A percentile compares a stretch with the other conserved stretches of the same genome.
Conservation (phyloP, 257 asterid species). For the Catharanthus roseus region DNA sequence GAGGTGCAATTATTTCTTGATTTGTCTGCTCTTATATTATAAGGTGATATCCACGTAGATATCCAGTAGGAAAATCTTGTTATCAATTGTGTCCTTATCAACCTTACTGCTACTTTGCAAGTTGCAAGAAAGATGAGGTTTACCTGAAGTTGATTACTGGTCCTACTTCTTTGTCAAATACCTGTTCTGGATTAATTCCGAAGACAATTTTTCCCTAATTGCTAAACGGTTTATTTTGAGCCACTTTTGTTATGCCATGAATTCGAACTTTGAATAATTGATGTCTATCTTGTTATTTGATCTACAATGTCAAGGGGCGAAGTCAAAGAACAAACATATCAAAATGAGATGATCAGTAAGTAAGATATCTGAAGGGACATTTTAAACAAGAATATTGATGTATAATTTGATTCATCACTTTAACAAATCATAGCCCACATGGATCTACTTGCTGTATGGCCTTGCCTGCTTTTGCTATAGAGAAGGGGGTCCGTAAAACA, state of each 20-base stretch:
- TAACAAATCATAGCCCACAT: no score
- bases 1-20: constrained; percentile 18
- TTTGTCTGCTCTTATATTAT: constrained; percentile 18
- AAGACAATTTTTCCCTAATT: no score
- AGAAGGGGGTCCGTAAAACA: no score
- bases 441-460: no score
- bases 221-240: no score
- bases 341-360: no score
- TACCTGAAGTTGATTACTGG: neutral
- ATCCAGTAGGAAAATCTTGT: neutral
- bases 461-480: no score
- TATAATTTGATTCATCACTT: no score
- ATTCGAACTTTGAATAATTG: neutral
- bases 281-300: neutral
- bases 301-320: neutral
- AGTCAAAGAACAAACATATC: neutral
- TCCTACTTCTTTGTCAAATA: neutral
- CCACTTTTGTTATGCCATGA: no score
- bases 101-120: constrained; percentile 13
- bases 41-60: constrained; percentile 13
- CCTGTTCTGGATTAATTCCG: no score
- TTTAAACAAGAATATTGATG: no score
- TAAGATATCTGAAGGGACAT: no score
- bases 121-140: neutral
- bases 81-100: constrained; percentile 16